A percentile compares a stretch with the other conserved stretches of the same genome.
These are phyloP conservation scores for Fraxinus pennsylvanica DNA, from an alignment of 257 asterid genomes.

Conservation along the genomic window DNA sequence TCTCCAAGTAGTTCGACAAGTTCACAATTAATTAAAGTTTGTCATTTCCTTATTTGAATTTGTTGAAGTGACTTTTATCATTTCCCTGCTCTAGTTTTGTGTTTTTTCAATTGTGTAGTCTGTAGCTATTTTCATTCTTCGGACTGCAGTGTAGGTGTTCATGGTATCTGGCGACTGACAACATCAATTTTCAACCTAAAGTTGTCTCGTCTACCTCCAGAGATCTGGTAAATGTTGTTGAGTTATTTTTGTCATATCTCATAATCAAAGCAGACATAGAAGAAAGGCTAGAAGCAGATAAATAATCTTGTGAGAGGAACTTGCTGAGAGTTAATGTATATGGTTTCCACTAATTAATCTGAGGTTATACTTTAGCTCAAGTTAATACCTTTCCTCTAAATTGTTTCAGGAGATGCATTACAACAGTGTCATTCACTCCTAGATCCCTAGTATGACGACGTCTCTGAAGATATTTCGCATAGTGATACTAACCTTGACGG, in stretches of 20 bases:
- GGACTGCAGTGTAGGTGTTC: not conserved
- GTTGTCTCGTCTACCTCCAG: not conserved
- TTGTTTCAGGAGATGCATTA: conserved; percentile 32
- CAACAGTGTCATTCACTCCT: conserved; percentile 29
- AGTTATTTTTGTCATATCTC: not conserved
- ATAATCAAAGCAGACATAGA: not conserved
- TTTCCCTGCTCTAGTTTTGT: not conserved
- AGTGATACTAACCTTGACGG: conserved; percentile 23
- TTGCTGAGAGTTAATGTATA: not conserved
- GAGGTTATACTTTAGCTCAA: not conserved
- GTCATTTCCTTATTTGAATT: not conserved
- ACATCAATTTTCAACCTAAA: not conserved
- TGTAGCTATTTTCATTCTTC: not conserved
- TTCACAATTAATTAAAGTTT: not conserved
- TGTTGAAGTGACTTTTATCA: not conserved
- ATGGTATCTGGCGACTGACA: not conserved
- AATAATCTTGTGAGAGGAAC: not conserved
- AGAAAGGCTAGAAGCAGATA: not conserved
- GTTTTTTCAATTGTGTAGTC: not conserved
- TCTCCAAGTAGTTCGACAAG: not conserved
- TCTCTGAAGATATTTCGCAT: conserved; percentile 17
- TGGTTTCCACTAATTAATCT: not conserved
- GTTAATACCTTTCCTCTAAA: not conserved
- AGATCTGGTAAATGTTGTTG: not conserved
- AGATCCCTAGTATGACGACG: conserved; percentile 26